A percentile compares a stretch with the other conserved stretches of the same genome.
Conservation (phyloP, 148 eudicot genomes). For the Persicaria tinctoria region DNA sequence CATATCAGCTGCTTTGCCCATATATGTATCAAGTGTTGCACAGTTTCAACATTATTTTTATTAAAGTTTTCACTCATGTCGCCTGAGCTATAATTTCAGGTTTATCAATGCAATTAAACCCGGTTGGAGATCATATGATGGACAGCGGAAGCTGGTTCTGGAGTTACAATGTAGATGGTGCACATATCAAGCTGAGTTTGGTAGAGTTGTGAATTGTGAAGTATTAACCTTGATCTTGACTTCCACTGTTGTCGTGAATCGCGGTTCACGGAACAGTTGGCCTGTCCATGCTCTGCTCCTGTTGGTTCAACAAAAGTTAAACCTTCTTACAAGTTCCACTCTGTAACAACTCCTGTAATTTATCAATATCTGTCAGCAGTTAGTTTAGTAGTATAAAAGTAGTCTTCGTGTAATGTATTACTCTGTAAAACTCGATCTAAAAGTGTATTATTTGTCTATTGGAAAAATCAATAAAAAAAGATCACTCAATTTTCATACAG, state of each 20-base stretch:
- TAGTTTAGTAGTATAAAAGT: not conserved
- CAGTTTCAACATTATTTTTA: not conserved
- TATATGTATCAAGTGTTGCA: not conserved
- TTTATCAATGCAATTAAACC: constrained; percentile 45
- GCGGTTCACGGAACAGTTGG: constrained; percentile 50
- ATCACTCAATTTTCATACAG: not conserved
- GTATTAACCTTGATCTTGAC: constrained; percentile 19
- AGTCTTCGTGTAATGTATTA: not conserved
- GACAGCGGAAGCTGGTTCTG: constrained; percentile 91
- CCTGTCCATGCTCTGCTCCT: constrained; percentile 18
- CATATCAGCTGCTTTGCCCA: too few species aligned
- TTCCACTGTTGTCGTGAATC: constrained; percentile 42
- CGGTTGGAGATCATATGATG: constrained; percentile 49
- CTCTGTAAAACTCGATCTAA: not conserved
- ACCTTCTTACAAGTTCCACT: constrained; percentile 34
- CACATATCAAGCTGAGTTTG: constrained; percentile 65
- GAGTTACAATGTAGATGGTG: constrained; percentile 63
- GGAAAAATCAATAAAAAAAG: not conserved
- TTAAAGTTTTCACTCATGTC: not conserved
- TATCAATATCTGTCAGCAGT: not conserved
- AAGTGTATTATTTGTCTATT: not conserved
- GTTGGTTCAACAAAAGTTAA: constrained; percentile 87
- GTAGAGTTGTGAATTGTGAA: constrained; percentile 39
- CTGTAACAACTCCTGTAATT: constrained; percentile 7
- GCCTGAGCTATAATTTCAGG: constrained; percentile 35